Percentiles rank a stretch among this genome's conserved stretches.
These are phyloP conservation scores for Geranium incanum DNA, from an alignment of 441 rosid species.

Conservation along the genomic window DNA sequence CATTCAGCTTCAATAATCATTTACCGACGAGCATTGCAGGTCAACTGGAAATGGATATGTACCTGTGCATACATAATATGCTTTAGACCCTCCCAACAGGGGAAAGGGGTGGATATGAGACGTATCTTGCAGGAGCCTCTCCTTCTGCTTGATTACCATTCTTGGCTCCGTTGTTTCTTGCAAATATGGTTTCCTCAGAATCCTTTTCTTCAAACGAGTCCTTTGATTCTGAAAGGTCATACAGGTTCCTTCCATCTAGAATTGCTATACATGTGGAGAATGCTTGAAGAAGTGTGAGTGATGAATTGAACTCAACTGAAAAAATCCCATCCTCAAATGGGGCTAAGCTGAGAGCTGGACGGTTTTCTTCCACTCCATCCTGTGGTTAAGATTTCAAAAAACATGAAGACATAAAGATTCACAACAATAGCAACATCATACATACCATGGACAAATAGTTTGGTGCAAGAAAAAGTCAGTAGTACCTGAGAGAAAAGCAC, in stretches of 20 bases:
- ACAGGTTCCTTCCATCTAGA: constrained; percentile 44
- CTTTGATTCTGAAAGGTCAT: constrained; percentile 29
- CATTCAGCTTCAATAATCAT: constrained; percentile 8
- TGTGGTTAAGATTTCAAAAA: constrained; percentile 27
- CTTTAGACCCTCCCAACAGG: constrained; percentile 63
- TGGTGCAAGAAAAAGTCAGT: constrained; percentile 7
- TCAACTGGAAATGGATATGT: constrained; percentile 19
- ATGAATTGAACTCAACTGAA: constrained; percentile 65
- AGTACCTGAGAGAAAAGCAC: constrained; percentile 66
- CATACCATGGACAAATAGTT: not conserved
- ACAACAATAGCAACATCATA: not conserved
- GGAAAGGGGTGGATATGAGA: constrained; percentile 60
- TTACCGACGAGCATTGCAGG: constrained; percentile 15
- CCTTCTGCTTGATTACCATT: constrained; percentile 33
- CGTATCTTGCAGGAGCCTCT: constrained; percentile 44
- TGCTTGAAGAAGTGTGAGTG: constrained; percentile 68
- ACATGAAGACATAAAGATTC: constrained; percentile 14
- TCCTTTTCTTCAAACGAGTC: constrained; percentile 29
- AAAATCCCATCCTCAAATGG: constrained; percentile 67
- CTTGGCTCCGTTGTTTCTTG: constrained; percentile 28
- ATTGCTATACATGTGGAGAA: constrained; percentile 71
- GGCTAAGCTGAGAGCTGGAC: constrained; percentile 52
- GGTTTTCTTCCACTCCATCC: constrained; percentile 47
- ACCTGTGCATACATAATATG: constrained; percentile 18
- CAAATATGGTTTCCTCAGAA: constrained; percentile 26